Percentiles rank a stretch among this genome's conserved stretches.
These are phyloP conservation scores for Myriangium duriaei DNA, from an alignment of 2,329 filamentous ascomycete species.

Conservation along the genomic window DNA sequence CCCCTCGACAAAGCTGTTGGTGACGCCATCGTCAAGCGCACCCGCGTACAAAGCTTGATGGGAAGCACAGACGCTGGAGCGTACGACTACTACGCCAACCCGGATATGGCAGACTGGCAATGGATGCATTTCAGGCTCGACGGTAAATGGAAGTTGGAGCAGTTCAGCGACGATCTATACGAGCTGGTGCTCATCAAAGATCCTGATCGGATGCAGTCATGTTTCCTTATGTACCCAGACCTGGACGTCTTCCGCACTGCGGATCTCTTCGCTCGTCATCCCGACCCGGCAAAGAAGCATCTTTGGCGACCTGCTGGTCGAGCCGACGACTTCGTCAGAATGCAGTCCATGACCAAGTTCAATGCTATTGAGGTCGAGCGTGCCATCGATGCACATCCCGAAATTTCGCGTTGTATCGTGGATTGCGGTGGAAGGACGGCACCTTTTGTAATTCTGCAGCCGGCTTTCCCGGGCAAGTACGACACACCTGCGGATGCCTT, in stretches of 20 bases:
- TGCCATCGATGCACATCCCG: slow-evolving; percentile 8
- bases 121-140: slow-evolving; percentile 6
- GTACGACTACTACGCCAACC: slow-evolving; percentile 4
- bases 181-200: slow-evolving; percentile 11
- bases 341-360: slow-evolving; percentile 13
- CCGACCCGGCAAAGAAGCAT: slow-evolving; percentile 7
- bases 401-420: slow-evolving; percentile 9
- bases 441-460: slow-evolving; percentile 12
- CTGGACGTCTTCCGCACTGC: slow-evolving; percentile 11
- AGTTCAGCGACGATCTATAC: slow-evolving; percentile 11
- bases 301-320: slow-evolving; percentile 11
- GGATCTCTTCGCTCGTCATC: slow-evolving; percentile 10
- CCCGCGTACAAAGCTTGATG: slow-evolving; percentile 11
- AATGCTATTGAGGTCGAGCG: slow-evolving; percentile 13
- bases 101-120: slow-evolving; percentile 10
- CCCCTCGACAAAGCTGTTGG: slow-evolving; percentile 12
- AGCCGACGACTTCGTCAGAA: slow-evolving; percentile 14
- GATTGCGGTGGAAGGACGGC: slow-evolving; percentile 8
- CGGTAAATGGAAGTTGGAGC: slow-evolving; percentile 10
- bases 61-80: slow-evolving; percentile 11
- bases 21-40: slow-evolving; percentile 9
- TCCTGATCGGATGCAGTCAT: slow-evolving; percentile 6
- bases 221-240: slow-evolving; percentile 9
- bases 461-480: neutral
- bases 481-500: neutral